phyloP scores from a whole-genome alignment of 306 rosid genomes.

The Macrotyloma uniflorum region DNA sequence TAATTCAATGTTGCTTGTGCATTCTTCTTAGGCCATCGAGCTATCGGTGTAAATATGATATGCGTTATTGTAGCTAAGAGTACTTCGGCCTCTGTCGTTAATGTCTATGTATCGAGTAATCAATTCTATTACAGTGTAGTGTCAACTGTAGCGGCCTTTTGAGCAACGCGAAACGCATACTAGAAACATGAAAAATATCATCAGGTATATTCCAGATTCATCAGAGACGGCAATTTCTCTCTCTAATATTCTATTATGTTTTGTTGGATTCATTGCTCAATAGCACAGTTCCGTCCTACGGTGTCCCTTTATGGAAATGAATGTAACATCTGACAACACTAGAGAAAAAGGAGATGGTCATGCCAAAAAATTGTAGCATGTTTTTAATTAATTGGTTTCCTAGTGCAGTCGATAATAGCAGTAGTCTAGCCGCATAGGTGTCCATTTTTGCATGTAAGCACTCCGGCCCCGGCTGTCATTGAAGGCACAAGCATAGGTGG shows the following conservation, averaged over 20 bases:
- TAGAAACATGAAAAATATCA: too few relatives aligned
- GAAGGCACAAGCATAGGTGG: conserved; percentile 62
- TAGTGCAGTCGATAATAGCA: background rate
- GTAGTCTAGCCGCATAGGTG: conserved; percentile 36
- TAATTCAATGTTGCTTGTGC: background rate
- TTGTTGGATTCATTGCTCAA: background rate
- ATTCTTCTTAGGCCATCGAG: background rate
- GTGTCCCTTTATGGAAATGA: background rate
- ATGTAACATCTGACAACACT: background rate
- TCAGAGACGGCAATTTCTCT: background rate
- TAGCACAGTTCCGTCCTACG: background rate
- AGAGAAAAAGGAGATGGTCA: background rate
- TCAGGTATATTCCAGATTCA: background rate
- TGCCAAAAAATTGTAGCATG: background rate
- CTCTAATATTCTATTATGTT: background rate
- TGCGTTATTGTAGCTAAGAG: background rate
- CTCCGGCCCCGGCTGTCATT: conserved; percentile 72
- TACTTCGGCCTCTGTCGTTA: too few relatives aligned
- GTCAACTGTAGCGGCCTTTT: background rate
- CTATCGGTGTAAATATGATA: background rate
- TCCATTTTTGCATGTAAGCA: conserved; percentile 59
- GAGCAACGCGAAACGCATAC: background rate
- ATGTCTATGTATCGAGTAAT: background rate
- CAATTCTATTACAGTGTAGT: background rate
- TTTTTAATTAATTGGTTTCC: background rate